These are phyloP conservation scores for Basipetospora chlamydospora DNA, from an alignment of 2,329 filamentous ascomycete species.

Conservation along the genomic window DNA sequence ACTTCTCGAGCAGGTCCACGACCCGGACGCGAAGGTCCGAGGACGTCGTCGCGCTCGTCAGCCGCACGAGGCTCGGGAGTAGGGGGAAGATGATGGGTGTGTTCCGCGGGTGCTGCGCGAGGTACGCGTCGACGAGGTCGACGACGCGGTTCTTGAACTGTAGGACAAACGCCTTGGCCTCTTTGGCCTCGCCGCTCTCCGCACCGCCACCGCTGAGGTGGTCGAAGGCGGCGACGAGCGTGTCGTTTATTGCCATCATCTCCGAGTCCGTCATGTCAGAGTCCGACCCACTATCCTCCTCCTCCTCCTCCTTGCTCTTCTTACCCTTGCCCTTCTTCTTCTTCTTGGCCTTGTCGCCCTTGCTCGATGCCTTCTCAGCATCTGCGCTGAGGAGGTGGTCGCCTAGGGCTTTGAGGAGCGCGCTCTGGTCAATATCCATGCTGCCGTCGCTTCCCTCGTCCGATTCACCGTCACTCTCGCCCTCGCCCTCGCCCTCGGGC, in stretches of 20 bases:
- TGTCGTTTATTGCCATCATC: slow-evolving; percentile 78
- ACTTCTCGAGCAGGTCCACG: slow-evolving; percentile 54
- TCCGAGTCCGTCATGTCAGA: slow-evolving; percentile 80
- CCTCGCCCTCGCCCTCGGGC: neutral
- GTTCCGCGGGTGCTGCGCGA: slow-evolving; percentile 61
- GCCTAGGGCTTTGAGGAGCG: slow-evolving; percentile 3
- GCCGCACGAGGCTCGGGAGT: slow-evolving; percentile 58
- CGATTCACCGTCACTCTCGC: slow-evolving; percentile 1
- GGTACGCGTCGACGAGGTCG: slow-evolving; percentile 72
- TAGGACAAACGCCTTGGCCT: slow-evolving; percentile 74
- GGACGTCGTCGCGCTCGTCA: slow-evolving; percentile 59
- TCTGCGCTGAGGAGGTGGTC: slow-evolving; percentile 24
- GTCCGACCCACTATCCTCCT: slow-evolving; percentile 76
- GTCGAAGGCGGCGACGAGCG: slow-evolving; percentile 74
- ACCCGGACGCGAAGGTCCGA: slow-evolving; percentile 64
- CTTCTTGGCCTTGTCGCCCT: slow-evolving; percentile 22
- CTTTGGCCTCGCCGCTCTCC: slow-evolving; percentile 72
- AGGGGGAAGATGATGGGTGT: slow-evolving; percentile 48
- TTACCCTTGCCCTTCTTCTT: slow-evolving; percentile 45
- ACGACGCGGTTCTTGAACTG: slow-evolving; percentile 92
- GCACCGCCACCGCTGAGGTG: slow-evolving; percentile 49
- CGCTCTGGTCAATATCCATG: slow-evolving; percentile 1
- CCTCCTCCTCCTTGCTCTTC: slow-evolving; percentile 20
- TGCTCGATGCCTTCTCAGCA: slow-evolving; percentile 42
- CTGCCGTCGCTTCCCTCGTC: slow-evolving; percentile 2